phyloP scores from a whole-genome alignment of 2,329 filamentous ascomycete genomes.

The Botrytis cinerea region DNA sequence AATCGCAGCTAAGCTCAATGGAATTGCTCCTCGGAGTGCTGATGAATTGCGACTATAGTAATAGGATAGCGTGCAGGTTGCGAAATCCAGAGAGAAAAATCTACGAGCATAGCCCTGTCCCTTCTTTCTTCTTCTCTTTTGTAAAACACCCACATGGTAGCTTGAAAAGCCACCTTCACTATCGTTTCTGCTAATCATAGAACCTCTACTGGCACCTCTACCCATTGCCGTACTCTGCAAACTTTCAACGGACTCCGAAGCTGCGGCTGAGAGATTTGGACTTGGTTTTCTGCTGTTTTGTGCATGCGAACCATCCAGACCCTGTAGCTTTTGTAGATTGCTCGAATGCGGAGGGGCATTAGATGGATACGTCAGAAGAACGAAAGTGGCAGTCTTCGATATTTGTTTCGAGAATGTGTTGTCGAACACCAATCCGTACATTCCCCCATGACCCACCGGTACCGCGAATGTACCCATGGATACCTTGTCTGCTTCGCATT shows the following conservation, averaged over 20 bases:
- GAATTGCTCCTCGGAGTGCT: conserved; percentile 87
- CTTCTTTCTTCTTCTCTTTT: conserved; percentile 89
- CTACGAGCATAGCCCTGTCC: conserved; percentile 90
- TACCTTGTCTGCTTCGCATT: conserved; percentile 95
- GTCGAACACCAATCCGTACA: conserved; percentile 96
- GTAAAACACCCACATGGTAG: conserved; percentile 80
- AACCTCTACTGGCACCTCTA: conserved; percentile 45
- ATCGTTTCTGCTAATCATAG: conserved; percentile 57
- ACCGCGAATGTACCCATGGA: conserved; percentile 89
- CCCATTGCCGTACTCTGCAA: conserved; percentile 49
- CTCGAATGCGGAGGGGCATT: conserved; percentile 74
- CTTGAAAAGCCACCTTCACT: conserved; percentile 48
- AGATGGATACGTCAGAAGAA: conserved; percentile 90
- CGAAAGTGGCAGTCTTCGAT: conserved; percentile 92
- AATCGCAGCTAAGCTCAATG: conserved; percentile 85
- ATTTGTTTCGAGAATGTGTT: conserved; percentile 97
- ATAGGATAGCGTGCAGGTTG: conserved; percentile 91
- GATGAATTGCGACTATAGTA: conserved; percentile 94
- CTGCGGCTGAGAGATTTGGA: conserved; percentile 48
- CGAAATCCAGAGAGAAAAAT: conserved; percentile 96
- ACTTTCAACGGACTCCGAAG: conserved; percentile 61
- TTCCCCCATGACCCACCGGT: conserved; percentile 71
- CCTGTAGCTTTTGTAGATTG: conserved; percentile 62
- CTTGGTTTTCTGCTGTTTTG: conserved; percentile 50
- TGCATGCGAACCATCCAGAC: conserved; percentile 45